Evolutionary conservation across 305 asterid species (phyloP), one percentile per base, ranked within the genome.

Genomic region (Solanum hybrid): DNA sequence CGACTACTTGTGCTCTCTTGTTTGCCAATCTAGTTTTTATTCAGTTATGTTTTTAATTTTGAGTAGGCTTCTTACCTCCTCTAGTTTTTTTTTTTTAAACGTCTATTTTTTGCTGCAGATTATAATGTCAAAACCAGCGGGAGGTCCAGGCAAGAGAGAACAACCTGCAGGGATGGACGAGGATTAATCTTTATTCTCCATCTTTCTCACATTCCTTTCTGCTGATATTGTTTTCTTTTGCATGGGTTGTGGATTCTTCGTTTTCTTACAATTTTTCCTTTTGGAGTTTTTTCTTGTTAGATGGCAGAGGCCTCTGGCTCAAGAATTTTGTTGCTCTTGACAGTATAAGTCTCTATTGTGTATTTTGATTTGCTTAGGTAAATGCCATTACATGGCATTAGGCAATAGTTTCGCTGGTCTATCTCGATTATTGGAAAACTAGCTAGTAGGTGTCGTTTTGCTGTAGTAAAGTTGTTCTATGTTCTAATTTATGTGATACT

Each of bases 41-140:
- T 10, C 11, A 7, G 42, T 84, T 51, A 4, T 84, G 42, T 10
- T 51, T 51, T 84, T 8, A 31, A 84, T 84, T 84, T 84, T 51
- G 42, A 31, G 75, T 51, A 82, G 26, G 29, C 27, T 27, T 40
- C 16, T 51, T 66, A 11, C 14, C 6, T 17, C 64, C 35, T 24
- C 46, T 46, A 37, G 13, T 37, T 13, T 73, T 79, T 37, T 24
- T 17, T 24, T 31, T 29, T 51, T 10, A 20, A 85, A 9, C 29
- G 9, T 20, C 5, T 31, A 29, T 56, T 80, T 69, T 10, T 36
- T 24, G 37, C 36, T 89, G 93, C 95, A 97, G 99, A 96, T 97
- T 91, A 97, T 97, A 89, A 96, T 97, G 99, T 94, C 99, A 86
- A 97, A 96, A 92, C 99, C 98, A 77, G 99, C 99, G 75, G 99